phyloP scores from a whole-genome alignment of 2,329 filamentous ascomycete species.

The Onygenales sp. region DNA sequence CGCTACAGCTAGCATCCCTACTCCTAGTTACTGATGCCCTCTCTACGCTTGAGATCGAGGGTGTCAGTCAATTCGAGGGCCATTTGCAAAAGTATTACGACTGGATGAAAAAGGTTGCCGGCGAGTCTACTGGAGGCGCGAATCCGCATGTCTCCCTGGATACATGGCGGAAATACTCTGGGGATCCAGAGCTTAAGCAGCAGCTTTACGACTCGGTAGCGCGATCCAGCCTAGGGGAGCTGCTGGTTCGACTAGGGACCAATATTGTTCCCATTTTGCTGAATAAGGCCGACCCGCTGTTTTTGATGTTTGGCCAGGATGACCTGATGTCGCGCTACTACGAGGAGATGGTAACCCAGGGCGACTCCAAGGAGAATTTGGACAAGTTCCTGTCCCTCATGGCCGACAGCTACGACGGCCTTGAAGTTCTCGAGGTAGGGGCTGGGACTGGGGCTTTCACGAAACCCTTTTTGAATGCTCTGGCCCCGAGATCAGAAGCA shows the following conservation, averaged over 20 bases:
- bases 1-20: slow-evolving; percentile 20
- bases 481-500: slow-evolving; percentile 6
- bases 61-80: slow-evolving; percentile 12
- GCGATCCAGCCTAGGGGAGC: slow-evolving; percentile 17
- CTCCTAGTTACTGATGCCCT: slow-evolving; percentile 22
- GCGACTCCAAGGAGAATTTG: slow-evolving; percentile 9
- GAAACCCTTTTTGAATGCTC: slow-evolving; percentile 11
- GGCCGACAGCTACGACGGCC: slow-evolving; percentile 1
- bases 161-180: slow-evolving; percentile 14
- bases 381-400: neutral
- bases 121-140: slow-evolving; percentile 11
- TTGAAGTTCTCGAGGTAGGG: slow-evolving; percentile 16
- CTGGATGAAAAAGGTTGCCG: slow-evolving; percentile 19
- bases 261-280: slow-evolving; percentile 21
- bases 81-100: slow-evolving; percentile 22
- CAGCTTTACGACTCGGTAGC: slow-evolving; percentile 16
- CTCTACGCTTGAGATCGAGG: slow-evolving; percentile 9
- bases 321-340: slow-evolving; percentile 22
- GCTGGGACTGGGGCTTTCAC: slow-evolving; percentile 23
- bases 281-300: slow-evolving; percentile 21
- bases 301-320: slow-evolving; percentile 26
- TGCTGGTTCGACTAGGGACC: slow-evolving; percentile 21
- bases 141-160: slow-evolving; percentile 17
- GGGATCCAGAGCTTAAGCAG: slow-evolving; percentile 15
- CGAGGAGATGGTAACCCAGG: slow-evolving; percentile 17